Evolutionary conservation across 2,329 filamentous ascomycete species (phyloP).

Genomic region (Arthroderma sp.): DNA sequence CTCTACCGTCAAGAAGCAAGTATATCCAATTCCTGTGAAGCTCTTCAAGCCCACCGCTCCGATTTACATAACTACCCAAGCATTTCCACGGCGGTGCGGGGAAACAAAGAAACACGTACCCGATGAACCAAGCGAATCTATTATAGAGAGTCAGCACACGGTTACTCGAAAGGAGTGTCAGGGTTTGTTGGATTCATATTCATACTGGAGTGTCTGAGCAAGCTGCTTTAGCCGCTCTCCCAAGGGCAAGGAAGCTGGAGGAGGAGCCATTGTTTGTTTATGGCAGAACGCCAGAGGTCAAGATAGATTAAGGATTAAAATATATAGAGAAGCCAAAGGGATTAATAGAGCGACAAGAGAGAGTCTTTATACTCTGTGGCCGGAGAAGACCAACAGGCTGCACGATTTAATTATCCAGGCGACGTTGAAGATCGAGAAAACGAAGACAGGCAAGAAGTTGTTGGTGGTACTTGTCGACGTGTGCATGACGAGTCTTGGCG

Average conservation of each 20-base stretch:
- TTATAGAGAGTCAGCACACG: constrained; percentile 16
- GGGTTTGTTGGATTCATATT: constrained; percentile 36
- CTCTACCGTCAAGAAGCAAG: no score
- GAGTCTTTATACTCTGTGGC: neutral
- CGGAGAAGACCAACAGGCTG: neutral
- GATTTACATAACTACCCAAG: no score
- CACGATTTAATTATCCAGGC: neutral
- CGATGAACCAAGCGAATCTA: constrained; percentile 60
- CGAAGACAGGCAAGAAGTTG: neutral
- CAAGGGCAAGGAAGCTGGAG: constrained; percentile 55
- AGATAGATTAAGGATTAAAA: neutral
- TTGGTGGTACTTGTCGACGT: neutral
- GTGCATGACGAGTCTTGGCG: neutral
- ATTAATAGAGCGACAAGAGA: neutral
- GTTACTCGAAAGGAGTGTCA: constrained; percentile 1
- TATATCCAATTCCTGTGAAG: no score
- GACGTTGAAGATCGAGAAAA: neutral
- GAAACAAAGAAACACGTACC: constrained; percentile 43
- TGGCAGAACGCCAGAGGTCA: neutral
- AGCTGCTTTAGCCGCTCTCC: constrained; percentile 62
- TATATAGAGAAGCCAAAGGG: neutral
- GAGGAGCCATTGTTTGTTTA: constrained; percentile 50
- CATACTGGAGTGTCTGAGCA: constrained; percentile 81
- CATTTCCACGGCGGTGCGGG: neutral
- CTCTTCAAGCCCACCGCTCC: no score